Evolutionary conservation across 2,329 filamentous ascomycete species (phyloP).

Genomic region (Nigrospora sphaerica): DNA sequence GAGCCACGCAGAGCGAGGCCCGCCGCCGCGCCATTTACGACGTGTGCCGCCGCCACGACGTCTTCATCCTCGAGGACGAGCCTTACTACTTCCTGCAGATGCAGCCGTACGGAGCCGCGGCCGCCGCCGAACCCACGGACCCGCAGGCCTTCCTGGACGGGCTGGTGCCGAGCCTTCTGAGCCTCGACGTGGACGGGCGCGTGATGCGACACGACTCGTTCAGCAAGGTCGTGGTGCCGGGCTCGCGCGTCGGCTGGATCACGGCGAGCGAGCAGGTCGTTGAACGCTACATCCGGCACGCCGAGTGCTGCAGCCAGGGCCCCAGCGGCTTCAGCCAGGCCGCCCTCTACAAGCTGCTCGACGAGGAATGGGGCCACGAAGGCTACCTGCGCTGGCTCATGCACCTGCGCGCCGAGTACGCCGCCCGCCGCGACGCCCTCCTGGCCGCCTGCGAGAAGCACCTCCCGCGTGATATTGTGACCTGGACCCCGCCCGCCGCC

Average conservation of each 20-base stretch:
- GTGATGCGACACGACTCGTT: constrained; percentile 90
- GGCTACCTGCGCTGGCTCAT: constrained; percentile 89
- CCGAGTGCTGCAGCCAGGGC: constrained; percentile 78
- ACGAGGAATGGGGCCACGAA: constrained; percentile 88
- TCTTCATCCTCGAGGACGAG: constrained; percentile 87
- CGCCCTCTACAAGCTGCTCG: constrained; percentile 79
- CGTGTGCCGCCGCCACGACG: constrained; percentile 74
- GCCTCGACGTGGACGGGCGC: constrained; percentile 77
- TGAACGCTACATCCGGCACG: constrained; percentile 74
- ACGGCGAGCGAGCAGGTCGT: constrained; percentile 80
- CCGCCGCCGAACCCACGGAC: constrained; percentile 47
- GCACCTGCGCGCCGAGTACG: constrained; percentile 74
- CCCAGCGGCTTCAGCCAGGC: constrained; percentile 81
- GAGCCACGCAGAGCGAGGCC: constrained; percentile 66
- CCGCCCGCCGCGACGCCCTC: constrained; percentile 67
- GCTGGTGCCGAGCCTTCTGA: constrained; percentile 69
- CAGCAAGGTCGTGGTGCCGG: constrained; percentile 83
- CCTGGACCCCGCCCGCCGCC: constrained; percentile 72
- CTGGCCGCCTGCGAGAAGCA: constrained; percentile 73
- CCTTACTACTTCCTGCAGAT: constrained; percentile 93
- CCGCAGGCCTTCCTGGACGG: constrained; percentile 67
- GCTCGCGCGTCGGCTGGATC: constrained; percentile 79
- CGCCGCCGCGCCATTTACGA: constrained; percentile 68
- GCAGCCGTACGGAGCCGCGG: constrained; percentile 58
- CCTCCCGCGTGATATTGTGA: constrained; percentile 66